These are phyloP conservation scores for Selaginella tamariscina DNA, from an alignment of 75 land plant genomes.

Conservation along the genomic window DNA sequence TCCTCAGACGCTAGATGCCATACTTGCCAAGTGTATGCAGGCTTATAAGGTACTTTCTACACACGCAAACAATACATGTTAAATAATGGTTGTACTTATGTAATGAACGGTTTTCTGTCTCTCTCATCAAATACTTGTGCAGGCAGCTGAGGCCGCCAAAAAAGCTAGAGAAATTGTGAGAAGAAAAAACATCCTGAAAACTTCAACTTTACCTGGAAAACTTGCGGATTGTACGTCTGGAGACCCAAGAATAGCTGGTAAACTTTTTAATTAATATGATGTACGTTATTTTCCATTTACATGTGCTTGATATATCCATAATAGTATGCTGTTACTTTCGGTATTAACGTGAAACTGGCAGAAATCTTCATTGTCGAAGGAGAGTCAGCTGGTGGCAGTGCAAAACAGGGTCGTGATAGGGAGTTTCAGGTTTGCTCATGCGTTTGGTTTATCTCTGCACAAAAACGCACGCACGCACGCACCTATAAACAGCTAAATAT, in stretches of 20 bases:
- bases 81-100: neutral
- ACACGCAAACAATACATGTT: too few species aligned
- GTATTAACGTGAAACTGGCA: too few species aligned
- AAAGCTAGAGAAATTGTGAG: conserved; percentile 93
- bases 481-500: too few species aligned
- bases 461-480: too few species aligned
- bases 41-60: conserved; percentile 80
- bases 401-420: conserved; percentile 95
- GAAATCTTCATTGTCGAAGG: conserved; percentile 98
- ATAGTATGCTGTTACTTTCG: conserved; percentile 8
- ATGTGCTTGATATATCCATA: too few species aligned
- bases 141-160: conserved; percentile 97
- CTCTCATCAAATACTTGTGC: neutral
- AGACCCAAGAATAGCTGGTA: conserved; percentile 82
- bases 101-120: neutral
- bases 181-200: conserved; percentile 64
- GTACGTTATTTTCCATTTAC: conserved; percentile 4
- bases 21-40: conserved; percentile 87
- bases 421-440: conserved; percentile 61
- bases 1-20: conserved; percentile 75
- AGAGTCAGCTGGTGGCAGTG: conserved; percentile 98
- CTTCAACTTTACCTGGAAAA: conserved; percentile 94
- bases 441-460: neutral
- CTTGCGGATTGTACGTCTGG: conserved; percentile 84
- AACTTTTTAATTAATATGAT: neutral